Conservation (phyloP, 176 grass and related monocot genomes). For the Phragmites australis region DNA sequence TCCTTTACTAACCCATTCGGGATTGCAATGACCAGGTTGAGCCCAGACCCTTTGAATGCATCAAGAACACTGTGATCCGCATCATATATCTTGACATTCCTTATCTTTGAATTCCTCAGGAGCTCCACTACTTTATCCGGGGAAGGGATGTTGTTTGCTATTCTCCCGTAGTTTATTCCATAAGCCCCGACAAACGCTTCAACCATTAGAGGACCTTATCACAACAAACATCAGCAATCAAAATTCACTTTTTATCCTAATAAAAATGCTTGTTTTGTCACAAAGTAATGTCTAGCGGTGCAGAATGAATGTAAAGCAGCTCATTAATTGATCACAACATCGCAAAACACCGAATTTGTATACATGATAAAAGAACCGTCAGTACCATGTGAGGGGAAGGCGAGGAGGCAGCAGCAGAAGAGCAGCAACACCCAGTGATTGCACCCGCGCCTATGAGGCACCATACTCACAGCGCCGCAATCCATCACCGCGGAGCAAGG, state of each 20-base stretch:
- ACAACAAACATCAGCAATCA: slow-evolving; percentile 36
- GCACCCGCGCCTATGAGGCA: background rate
- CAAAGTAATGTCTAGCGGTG: background rate
- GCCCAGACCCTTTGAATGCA: slow-evolving; percentile 82
- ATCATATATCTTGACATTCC: slow-evolving; percentile 96
- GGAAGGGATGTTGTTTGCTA: slow-evolving; percentile 83
- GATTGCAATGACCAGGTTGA: slow-evolving; percentile 74
- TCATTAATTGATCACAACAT: background rate
- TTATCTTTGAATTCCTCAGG: slow-evolving; percentile 74
- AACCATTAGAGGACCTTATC: slow-evolving; percentile 43
- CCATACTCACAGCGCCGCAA: slow-evolving; percentile 3
- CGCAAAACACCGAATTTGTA: background rate
- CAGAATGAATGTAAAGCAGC: background rate
- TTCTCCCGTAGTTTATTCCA: slow-evolving; percentile 90
- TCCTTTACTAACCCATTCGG: slow-evolving; percentile 63
- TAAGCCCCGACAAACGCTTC: slow-evolving; percentile 73
- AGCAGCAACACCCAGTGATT: slow-evolving; percentile 30
- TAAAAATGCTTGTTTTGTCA: background rate
- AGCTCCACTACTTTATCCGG: slow-evolving; percentile 83
- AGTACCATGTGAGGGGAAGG: slow-evolving; percentile 49
- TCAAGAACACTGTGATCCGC: slow-evolving; percentile 71
- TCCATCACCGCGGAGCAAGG: background rate
- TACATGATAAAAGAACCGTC: background rate
- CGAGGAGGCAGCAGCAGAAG: slow-evolving; percentile 57
- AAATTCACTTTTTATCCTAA: background rate